Percentiles rank a stretch among this genome's conserved stretches.
These are phyloP conservation scores for Thermothelomyces thermophilus DNA, from an alignment of 2,329 filamentous ascomycete species.

Conservation along the genomic window DNA sequence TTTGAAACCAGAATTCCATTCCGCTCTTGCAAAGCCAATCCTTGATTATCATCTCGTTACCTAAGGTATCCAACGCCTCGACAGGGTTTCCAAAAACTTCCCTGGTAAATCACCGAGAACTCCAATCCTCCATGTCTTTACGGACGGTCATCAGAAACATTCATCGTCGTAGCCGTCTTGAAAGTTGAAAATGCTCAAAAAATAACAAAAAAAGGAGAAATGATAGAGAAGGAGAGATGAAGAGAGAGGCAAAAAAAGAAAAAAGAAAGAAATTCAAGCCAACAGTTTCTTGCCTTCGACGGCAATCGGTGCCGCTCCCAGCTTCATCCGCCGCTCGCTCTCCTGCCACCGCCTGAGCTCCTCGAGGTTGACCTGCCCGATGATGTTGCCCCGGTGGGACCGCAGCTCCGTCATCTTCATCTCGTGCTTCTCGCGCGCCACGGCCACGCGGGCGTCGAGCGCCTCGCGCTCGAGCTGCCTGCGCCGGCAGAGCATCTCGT, in stretches of 20 bases:
- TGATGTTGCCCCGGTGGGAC: conserved; percentile 22
- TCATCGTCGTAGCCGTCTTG: too few species aligned
- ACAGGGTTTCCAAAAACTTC: too few species aligned
- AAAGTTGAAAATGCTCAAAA: too few species aligned
- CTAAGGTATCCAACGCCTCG: not conserved
- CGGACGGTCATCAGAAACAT: too few species aligned
- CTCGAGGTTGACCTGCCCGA: conserved; percentile 22
- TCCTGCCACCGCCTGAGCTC: conserved; percentile 23
- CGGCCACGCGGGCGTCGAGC: not conserved
- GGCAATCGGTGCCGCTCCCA: not conserved
- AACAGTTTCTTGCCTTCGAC: conserved; percentile 2
- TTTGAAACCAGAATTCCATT: too few species aligned
- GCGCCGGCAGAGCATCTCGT: not conserved
- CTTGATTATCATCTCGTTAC: too few species aligned
- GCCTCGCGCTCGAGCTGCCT: conserved; percentile 12
- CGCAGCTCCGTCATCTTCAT: conserved; percentile 21
- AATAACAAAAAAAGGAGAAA: too few species aligned
- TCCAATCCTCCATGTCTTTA: too few species aligned
- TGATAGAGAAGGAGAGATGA: too few species aligned
- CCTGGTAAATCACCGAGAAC: too few species aligned
- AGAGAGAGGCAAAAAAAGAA: not conserved
- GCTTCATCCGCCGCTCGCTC: conserved; percentile 7
- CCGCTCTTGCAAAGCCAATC: not conserved
- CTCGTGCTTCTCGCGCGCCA: conserved; percentile 11
- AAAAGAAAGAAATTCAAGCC: not conserved